A percentile compares a stretch with the other conserved stretches of the same genome.
phyloP scores from a whole-genome alignment of 257 asterid genomes.

The Capsicum chinense region DNA sequence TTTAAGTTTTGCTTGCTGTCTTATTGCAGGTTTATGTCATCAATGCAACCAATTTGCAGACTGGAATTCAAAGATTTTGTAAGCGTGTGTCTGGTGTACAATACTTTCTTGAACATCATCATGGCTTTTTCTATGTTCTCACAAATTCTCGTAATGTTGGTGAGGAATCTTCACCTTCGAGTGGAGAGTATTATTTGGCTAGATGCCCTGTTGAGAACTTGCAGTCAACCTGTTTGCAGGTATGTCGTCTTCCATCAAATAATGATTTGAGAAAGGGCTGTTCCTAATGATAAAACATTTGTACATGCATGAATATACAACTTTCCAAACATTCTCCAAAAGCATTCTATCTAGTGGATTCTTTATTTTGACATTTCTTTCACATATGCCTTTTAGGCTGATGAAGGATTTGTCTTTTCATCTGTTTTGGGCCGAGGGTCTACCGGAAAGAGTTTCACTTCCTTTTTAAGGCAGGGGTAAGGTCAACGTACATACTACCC shows the following conservation, averaged over 20 bases:
- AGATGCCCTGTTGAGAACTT: constrained; percentile 65
- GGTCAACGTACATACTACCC: no score
- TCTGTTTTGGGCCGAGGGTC: no score
- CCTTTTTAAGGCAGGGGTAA: no score
- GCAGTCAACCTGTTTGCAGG: constrained; percentile 62
- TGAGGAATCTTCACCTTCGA: constrained; percentile 40
- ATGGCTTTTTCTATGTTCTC: constrained; percentile 65
- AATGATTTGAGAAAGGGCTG: background rate
- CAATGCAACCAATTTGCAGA: constrained; percentile 53
- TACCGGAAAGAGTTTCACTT: no score
- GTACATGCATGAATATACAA: background rate
- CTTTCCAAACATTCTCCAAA: background rate
- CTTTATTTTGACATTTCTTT: constrained; percentile 14
- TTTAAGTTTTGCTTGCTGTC: constrained; percentile 35
- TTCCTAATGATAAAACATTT: background rate
- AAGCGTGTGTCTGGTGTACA: constrained; percentile 85
- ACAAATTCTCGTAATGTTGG: constrained; percentile 70
- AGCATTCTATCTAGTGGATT: background rate
- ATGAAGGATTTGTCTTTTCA: background rate
- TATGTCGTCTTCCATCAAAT: constrained; percentile 30
- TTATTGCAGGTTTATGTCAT: constrained; percentile 77
- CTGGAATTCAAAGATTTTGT: constrained; percentile 66
- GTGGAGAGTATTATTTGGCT: constrained; percentile 68
- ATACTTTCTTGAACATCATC: constrained; percentile 84
- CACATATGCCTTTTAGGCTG: background rate